phyloP scores from a whole-genome alignment of 169 alveolate genomes.

The Neospora caninum region DNA sequence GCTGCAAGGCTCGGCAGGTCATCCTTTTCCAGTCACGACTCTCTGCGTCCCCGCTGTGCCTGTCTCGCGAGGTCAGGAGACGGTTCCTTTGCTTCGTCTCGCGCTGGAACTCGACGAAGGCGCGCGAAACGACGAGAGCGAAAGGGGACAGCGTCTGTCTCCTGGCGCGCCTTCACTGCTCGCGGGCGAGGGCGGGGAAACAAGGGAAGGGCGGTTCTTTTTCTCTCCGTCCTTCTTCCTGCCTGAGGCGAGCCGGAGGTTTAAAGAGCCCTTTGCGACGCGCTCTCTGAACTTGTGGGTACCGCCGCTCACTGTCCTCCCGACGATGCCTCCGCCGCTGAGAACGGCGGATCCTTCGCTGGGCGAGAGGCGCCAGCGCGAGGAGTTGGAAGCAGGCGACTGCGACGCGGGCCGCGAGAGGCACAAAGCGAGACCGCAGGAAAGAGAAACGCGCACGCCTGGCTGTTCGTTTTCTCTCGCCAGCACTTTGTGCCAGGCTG shows the following conservation, averaged over 20 bases:
- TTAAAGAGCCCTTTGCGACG: neutral
- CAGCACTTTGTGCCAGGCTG: neutral
- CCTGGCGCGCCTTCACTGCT: no score
- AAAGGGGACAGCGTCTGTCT: no score
- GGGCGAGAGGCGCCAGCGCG: neutral
- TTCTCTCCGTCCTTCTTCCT: slow-evolving; percentile 4
- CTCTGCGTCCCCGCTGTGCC: neutral
- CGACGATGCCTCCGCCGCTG: neutral
- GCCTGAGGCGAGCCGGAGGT: neutral
- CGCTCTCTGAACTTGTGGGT: slow-evolving; percentile 18
- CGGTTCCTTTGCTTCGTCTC: neutral
- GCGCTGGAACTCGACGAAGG: neutral
- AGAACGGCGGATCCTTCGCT: neutral
- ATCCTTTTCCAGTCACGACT: neutral
- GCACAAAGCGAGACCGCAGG: neutral
- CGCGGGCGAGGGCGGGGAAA: no score
- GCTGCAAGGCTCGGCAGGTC: neutral
- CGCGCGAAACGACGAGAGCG: neutral
- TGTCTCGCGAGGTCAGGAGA: neutral
- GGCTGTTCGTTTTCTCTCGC: neutral
- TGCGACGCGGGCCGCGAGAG: neutral
- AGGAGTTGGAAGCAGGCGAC: neutral
- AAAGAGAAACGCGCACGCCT: neutral
- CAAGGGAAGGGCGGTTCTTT: no score
- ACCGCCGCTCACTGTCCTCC: neutral